Evolutionary conservation across 345 rosid genomes (phyloP).

Genomic region (Mercurialis annua): DNA sequence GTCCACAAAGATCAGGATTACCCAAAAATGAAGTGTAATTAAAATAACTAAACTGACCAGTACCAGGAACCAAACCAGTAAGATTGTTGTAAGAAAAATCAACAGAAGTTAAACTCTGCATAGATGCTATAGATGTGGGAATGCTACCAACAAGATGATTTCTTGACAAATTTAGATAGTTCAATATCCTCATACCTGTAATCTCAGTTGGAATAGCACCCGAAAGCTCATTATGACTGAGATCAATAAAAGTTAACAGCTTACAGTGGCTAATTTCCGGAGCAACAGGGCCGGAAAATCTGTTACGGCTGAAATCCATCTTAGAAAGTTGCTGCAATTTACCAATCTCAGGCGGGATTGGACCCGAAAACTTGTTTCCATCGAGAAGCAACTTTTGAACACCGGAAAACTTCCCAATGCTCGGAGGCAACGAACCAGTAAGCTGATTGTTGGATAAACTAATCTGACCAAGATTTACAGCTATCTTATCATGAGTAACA

Average conservation of each 20-base stretch:
- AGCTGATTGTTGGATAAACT: slow-evolving; percentile 76
- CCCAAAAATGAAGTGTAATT: slow-evolving; percentile 87
- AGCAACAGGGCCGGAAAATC: slow-evolving; percentile 57
- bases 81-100: slow-evolving; percentile 92
- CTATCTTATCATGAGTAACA: slow-evolving; percentile 40
- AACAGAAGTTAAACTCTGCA: slow-evolving; percentile 91
- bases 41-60: slow-evolving; percentile 87
- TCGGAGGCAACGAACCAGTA: slow-evolving; percentile 65
- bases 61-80: slow-evolving; percentile 82
- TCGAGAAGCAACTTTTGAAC: slow-evolving; percentile 85
- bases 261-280: slow-evolving; percentile 78
- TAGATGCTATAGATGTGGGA: slow-evolving; percentile 64
- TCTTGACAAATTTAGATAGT: slow-evolving; percentile 78
- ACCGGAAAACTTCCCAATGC: slow-evolving; percentile 70
- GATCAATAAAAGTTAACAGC: slow-evolving; percentile 73
- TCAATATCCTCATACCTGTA: slow-evolving; percentile 71
- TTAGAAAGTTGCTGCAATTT: slow-evolving; percentile 73
- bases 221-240: slow-evolving; percentile 72
- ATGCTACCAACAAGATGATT: slow-evolving; percentile 69
- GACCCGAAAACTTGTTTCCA: slow-evolving; percentile 74
- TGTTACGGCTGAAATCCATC: slow-evolving; percentile 75
- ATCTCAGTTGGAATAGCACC: slow-evolving; percentile 80
- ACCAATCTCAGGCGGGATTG: slow-evolving; percentile 73
- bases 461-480: slow-evolving; percentile 65
- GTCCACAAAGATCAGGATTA: slow-evolving; percentile 77